Percentiles rank a stretch among this genome's conserved stretches.
Evolutionary conservation across 2,329 filamentous ascomycete genomes (phyloP).

Genomic region (Trichoderma sp.): DNA sequence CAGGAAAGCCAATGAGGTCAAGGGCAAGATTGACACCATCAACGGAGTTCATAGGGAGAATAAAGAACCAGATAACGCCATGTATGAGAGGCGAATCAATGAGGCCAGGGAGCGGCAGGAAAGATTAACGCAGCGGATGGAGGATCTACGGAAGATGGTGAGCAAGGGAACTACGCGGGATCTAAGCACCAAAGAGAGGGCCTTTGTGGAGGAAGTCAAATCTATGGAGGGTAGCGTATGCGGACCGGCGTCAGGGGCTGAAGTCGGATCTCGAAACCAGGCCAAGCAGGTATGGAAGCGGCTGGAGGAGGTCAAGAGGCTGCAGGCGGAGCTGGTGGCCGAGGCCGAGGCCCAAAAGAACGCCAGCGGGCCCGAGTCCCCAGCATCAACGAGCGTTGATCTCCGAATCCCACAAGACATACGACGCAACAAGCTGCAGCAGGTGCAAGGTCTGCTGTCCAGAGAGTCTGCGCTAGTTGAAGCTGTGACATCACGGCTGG

Average conservation of each 20-base stretch:
- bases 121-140: constrained; percentile 61
- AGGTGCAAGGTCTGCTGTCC: constrained; percentile 66
- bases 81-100: constrained; percentile 62
- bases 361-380: constrained; percentile 34
- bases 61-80: constrained; percentile 57
- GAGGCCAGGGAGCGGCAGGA: constrained; percentile 60
- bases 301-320: constrained; percentile 58
- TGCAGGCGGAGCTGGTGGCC: constrained; percentile 57
- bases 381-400: constrained; percentile 43
- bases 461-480: constrained; percentile 71
- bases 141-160: constrained; percentile 56
- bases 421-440: constrained; percentile 63
- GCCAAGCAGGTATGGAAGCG: constrained; percentile 59
- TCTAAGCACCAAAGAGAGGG: constrained; percentile 51
- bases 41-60: constrained; percentile 52
- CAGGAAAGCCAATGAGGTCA: constrained; percentile 66
- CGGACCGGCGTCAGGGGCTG: constrained; percentile 37
- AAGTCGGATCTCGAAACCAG: constrained; percentile 43
- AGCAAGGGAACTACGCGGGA: constrained; percentile 49
- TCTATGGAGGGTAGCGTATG: constrained; percentile 59
- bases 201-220: constrained; percentile 52
- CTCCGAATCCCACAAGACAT: constrained; percentile 63
- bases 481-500: constrained; percentile 64
- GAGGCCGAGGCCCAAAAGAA: constrained; percentile 53
- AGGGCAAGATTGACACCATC: constrained; percentile 67